Evolutionary conservation across 2,329 filamentous ascomycete genomes (phyloP), one percentile per base, ranked within the genome.

Genomic region (Emmonsia crescens): DNA sequence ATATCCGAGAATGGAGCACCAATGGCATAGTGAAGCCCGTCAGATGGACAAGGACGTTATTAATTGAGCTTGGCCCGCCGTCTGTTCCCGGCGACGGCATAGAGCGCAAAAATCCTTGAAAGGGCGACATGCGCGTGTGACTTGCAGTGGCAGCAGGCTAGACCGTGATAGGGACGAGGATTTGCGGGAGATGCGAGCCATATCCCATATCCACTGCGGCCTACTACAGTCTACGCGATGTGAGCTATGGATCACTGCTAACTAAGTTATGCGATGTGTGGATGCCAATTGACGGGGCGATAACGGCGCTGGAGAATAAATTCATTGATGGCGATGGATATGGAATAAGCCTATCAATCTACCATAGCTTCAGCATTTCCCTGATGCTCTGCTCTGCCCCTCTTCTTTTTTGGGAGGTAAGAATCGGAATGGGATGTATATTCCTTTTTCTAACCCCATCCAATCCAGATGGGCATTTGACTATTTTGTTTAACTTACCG

Each of bases 91-190:
- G 52, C 52, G 10, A 40, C 29, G 29, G 29, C 8, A 24, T 10
- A 36, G 5, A 24, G 16, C 4, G 33, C 49, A 19, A 33, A 12
- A 21, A 33, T n/a, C n/a, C 33, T 24, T 27, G 24, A 5, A 57
- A 42, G 36, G 16, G 38, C 55, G 19, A 42, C 12, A 31, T 57
- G 55, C 38, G 55, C 55, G 55, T 57, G 55, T 57, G 55, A 57
- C 55, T 57, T 57, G 55, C 40, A 57, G 38, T 29, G 21, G 36
- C 40, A 57, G 55, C 40, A 19, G 38, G 55, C 55, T 46, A 46
- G 55, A 44, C 55, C 24, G 24, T 46, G 55, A 42, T n/a, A 31
- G 14, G 55, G 55, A 57, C 55, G 36, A 44, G 38, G 55, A 57
- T 57, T 44, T 14, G 36, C 55, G 40, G 38, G 36, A 29, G 55